Evolutionary conservation across 306 rosid genomes (phyloP).

Genomic region (Hippophae rhamnoides): DNA sequence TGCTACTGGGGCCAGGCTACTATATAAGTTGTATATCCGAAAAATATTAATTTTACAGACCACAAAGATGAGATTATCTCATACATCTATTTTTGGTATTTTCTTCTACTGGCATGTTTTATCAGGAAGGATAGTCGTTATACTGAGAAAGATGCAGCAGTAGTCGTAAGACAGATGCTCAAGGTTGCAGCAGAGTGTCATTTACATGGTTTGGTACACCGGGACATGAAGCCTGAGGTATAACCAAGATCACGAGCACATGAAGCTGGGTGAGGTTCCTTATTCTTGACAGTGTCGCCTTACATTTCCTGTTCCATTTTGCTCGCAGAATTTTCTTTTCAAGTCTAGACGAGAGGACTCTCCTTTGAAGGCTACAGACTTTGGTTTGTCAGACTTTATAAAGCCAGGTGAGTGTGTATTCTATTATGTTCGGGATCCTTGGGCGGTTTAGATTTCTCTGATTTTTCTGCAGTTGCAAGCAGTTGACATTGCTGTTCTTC

Average conservation of each 20-base stretch:
- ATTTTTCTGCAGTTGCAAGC: not conserved
- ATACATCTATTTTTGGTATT: conserved; percentile 12
- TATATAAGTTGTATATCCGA: conserved; percentile 4
- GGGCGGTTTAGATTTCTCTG: conserved; percentile 1
- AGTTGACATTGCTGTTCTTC: not conserved
- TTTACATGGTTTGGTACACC: conserved; percentile 95
- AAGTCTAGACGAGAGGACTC: conserved; percentile 69
- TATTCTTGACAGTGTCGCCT: conserved; percentile 20
- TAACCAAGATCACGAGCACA: conserved; percentile 9
- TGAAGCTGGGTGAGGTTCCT: conserved; percentile 9
- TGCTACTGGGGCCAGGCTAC: not conserved
- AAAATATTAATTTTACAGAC: conserved; percentile 7
- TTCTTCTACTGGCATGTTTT: conserved; percentile 20
- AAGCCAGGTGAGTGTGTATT: conserved; percentile 59
- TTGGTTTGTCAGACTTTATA: conserved; percentile 96
- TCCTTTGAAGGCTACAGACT: conserved; percentile 84
- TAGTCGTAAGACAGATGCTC: conserved; percentile 94
- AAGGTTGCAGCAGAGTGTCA: conserved; percentile 98
- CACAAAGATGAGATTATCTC: conserved; percentile 8
- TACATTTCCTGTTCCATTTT: conserved; percentile 13
- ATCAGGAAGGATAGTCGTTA: conserved; percentile 96
- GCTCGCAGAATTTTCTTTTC: conserved; percentile 79
- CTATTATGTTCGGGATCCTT: not conserved
- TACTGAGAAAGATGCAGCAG: conserved; percentile 92
- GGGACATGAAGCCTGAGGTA: conserved; percentile 99